A percentile compares a stretch with the other conserved stretches of the same genome.
Conservation (phyloP, 768 basidiomycete genomes). For the Galerina sulciceps region DNA sequence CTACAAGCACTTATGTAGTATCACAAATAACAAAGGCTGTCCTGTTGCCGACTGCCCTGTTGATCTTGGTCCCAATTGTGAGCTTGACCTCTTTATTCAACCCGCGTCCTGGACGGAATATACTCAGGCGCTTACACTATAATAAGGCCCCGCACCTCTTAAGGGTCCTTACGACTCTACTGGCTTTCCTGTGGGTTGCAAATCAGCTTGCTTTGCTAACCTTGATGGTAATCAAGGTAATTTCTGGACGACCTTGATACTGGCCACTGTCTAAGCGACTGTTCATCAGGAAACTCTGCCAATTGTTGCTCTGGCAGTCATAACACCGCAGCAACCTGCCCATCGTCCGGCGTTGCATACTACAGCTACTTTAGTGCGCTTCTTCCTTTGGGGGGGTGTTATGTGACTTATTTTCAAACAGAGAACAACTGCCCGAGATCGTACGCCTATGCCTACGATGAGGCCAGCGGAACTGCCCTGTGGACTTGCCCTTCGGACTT, state of each 20-base stretch:
- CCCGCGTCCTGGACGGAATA: background rate
- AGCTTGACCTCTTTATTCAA: background rate
- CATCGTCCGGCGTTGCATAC: constrained; percentile 44
- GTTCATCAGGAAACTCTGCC: constrained; percentile 50
- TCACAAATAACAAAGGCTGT: constrained; percentile 61
- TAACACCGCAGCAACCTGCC: constrained; percentile 59
- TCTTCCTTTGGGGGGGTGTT: background rate
- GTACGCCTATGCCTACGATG: constrained; percentile 63
- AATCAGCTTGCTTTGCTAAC: constrained; percentile 56
- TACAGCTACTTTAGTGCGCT: constrained; percentile 41
- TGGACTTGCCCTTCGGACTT: constrained; percentile 49
- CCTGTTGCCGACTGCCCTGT: constrained; percentile 58
- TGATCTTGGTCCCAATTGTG: constrained; percentile 65
- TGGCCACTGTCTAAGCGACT: background rate
- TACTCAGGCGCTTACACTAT: background rate
- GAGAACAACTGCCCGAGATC: constrained; percentile 48
- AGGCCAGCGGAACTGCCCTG: constrained; percentile 52
- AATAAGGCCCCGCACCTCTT: constrained; percentile 50
- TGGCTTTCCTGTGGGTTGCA: constrained; percentile 64
- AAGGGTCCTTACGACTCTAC: constrained; percentile 55
- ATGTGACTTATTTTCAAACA: constrained; percentile 2
- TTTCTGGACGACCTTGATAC: background rate
- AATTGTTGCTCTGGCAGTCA: constrained; percentile 69
- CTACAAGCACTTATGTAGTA: constrained; percentile 22
- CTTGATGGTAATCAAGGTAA: constrained; percentile 46